Evolutionary conservation across 257 asterid species (phyloP).

Genomic region (Voacanga thouarsii): DNA sequence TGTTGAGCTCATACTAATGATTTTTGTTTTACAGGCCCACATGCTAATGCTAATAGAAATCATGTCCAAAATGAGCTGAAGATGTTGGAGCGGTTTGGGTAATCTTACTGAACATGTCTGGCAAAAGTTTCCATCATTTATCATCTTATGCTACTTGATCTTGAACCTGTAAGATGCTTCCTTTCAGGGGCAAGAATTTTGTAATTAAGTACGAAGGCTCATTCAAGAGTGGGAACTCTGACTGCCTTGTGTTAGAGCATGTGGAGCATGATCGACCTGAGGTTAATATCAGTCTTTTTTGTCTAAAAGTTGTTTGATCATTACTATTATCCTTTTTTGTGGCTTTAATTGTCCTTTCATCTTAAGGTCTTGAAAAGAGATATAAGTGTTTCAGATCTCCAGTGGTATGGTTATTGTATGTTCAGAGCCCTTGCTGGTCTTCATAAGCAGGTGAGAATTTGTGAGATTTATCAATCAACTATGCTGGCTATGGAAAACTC

Average conservation of each 20-base stretch:
- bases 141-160: constrained; percentile 14
- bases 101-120: constrained; percentile 20
- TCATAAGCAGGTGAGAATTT: constrained; percentile 70
- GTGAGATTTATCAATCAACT: constrained; percentile 11
- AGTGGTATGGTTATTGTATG: constrained; percentile 87
- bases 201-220: constrained; percentile 81
- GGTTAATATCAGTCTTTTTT: constrained; percentile 43
- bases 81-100: constrained; percentile 95
- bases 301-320: constrained; percentile 6
- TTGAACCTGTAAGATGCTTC: constrained; percentile 9
- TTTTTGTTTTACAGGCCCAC: constrained; percentile 68
- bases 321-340: neutral
- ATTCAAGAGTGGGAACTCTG: constrained; percentile 55
- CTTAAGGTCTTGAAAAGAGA: constrained; percentile 70
- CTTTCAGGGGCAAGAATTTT: constrained; percentile 76
- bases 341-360: constrained; percentile 20
- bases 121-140: neutral
- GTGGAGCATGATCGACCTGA: constrained; percentile 93
- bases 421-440: constrained; percentile 89
- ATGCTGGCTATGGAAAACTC: constrained; percentile 13
- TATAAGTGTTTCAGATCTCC: constrained; percentile 60
- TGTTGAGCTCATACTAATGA: neutral
- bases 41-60: constrained; percentile 64
- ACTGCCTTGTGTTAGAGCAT: constrained; percentile 82
- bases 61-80: constrained; percentile 79